Evolutionary conservation across 2,329 filamentous ascomycete species (phyloP), one percentile per base, ranked within the genome.

Genomic region (Macroventuria anomochaeta): DNA sequence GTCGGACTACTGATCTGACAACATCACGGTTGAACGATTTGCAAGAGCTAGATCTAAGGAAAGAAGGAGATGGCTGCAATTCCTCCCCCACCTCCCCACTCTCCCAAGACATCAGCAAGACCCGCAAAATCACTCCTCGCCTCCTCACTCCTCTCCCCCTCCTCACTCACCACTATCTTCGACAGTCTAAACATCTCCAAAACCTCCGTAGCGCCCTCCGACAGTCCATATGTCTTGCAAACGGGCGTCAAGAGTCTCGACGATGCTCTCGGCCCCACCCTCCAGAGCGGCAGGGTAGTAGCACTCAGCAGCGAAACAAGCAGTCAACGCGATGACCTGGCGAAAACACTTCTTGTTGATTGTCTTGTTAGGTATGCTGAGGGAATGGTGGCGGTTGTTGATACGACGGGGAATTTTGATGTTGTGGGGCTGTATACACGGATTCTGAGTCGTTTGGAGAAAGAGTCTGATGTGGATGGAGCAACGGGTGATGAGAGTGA

Each of bases 401-500:
- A 83, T 48, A 76, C 76, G 3, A 76, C 74, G 0, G 76, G 80
- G 2, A 71, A 76, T 2, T 77, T 81, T 34, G 77, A 81, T 59
- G 70, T 81, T 7, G 44, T 77, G 0, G 65, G 64, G 4, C 55
- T 82, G 51, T 58, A 29, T 31, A 44, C 10, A 13, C 20, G 3
- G 28, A 33, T 47, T 13, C 17, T 53, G n/a, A 28, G 5, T 7
- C 36, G 36, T 12, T 18, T 53, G 34, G 23, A 33, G 20, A 29
- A 7, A n/a, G 46, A 38, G 29, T 3, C 18, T 2, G 5, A 8
- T 1, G 10, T 28, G 21, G 15, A 10, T 10, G 28, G 7, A 12
- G 13, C 10, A 2, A 3, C 18, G 12, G 39, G 2, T 3, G 31
- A 11, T 15, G 37, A 11, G 25, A 37, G 20, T 28, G 17, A 5